Evolutionary conservation across 2,329 filamentous ascomycete species (phyloP), one percentile per base, ranked within the genome.

Genomic region (Colletotrichum musicola): DNA sequence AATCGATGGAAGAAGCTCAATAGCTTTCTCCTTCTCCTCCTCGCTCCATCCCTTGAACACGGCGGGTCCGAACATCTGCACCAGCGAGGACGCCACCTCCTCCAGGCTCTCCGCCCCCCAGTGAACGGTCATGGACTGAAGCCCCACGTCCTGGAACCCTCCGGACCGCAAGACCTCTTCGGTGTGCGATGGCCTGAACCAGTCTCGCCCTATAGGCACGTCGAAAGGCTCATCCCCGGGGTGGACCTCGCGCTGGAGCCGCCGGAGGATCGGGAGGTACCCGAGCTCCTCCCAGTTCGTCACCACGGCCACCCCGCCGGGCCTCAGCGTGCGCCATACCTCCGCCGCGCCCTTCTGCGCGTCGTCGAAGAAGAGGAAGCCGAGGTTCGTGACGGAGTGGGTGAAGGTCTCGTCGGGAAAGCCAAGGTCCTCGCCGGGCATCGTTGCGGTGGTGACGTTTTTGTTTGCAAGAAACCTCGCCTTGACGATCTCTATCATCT

Each of bases 351-450:
- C 81, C 25, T 73, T 74, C 4, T 75, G 69, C 0, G 76, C 74
- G 61, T 75, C 72, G 0, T 64, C 40, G 49, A 78, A 80, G 69
- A 81, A 80, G 62, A 81, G 73, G 53, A 83, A 75, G 6, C 77
- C 80, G 38, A 82, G 77, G 71, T 80, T 81, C 5, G 77, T 82
- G 61, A 83, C 73, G 4, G 73, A 76, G 71, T 80, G 77, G 0
- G 76, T 77, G 72, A 83, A 83, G 25, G 71, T 73, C 4, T 73
- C 71, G 61, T 80, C 76, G 3, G 69, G 62, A 46, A 76, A 77
- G 5, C 38, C 18, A 18, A 77, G 71, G 1, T 61, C n/a, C 60
- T 77, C 75, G 38, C 73, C 75, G 1, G 64, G 51, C 72, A 74
- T 75, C 18, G 69, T 67, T 13, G 54, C 60, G 4, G 53, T 20